Percentiles rank a stretch among this genome's conserved stretches.
These are phyloP conservation scores for Eucalyptus paniculata DNA, from an alignment of 345 rosid species.

Conservation along the genomic window DNA sequence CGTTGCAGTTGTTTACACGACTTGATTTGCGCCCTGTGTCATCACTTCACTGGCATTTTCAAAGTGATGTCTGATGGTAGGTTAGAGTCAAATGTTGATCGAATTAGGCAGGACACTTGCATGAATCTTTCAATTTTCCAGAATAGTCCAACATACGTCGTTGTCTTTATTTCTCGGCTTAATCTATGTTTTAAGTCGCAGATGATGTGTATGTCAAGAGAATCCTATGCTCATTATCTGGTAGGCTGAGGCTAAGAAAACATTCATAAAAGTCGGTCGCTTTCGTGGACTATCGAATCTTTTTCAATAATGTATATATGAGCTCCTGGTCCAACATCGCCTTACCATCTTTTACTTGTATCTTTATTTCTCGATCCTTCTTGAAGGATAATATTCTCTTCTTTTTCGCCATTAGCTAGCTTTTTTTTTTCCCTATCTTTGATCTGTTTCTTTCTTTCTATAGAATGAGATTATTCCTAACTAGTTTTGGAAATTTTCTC, in stretches of 20 bases:
- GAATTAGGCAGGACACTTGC: neutral
- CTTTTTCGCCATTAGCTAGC: neutral
- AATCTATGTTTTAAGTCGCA: neutral
- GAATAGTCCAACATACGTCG: neutral
- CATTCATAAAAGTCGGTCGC: neutral
- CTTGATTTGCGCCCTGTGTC: neutral
- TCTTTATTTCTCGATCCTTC: neutral
- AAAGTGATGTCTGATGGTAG: neutral
- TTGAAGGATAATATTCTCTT: neutral
- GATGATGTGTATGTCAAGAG: neutral
- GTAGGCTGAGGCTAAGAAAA: neutral
- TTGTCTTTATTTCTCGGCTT: neutral
- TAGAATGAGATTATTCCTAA: neutral
- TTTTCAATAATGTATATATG: neutral
- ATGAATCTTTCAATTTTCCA: neutral
- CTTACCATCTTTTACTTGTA: neutral
- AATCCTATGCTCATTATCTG: neutral
- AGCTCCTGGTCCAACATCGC: neutral
- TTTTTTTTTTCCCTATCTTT: neutral
- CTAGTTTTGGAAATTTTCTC: neutral
- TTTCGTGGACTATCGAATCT: neutral
- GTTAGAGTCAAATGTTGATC: neutral
- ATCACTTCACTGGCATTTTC: neutral
- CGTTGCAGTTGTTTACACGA: neutral
- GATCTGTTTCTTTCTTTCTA: neutral